A percentile compares a stretch with the other conserved stretches of the same genome.
These are phyloP conservation scores for Colletotrichum shisoi DNA, from an alignment of 2,329 filamentous ascomycete species.

Conservation along the genomic window DNA sequence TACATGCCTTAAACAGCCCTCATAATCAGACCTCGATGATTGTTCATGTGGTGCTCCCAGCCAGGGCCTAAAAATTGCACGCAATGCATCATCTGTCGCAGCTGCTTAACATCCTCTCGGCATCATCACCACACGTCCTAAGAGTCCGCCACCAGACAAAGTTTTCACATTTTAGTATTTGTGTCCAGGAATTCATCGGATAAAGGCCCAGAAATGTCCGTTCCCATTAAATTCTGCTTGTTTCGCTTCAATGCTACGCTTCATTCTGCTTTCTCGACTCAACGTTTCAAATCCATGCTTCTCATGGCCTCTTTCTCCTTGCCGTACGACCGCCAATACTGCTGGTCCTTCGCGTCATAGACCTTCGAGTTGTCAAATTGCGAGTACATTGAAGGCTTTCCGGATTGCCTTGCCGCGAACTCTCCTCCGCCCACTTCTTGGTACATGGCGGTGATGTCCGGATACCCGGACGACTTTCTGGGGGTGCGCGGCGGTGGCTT, in stretches of 20 bases:
- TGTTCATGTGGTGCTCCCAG: conserved; percentile 40
- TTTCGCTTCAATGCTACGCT: conserved; percentile 24
- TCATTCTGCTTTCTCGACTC: not conserved
- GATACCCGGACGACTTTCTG: not conserved
- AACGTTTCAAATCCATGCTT: conserved; percentile 15
- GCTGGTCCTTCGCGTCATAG: conserved; percentile 4
- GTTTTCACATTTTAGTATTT: not conserved
- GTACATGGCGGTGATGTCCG: conserved; percentile 21
- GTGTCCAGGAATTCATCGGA: conserved; percentile 17
- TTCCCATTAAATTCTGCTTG: conserved; percentile 8
- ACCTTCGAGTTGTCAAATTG: not conserved
- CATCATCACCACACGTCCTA: not conserved
- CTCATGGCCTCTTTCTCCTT: conserved; percentile 14
- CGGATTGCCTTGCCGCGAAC: not conserved
- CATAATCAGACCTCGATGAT: conserved; percentile 27
- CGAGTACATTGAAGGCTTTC: conserved; percentile 19
- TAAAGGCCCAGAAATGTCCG: not conserved
- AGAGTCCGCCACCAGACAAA: not conserved
- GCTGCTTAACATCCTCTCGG: not conserved
- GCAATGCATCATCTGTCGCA: not conserved
- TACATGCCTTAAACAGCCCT: conserved; percentile 29
- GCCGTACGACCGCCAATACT: conserved; percentile 20
- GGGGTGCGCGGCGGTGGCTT: conserved; percentile 2
- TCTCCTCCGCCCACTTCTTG: conserved; percentile 1
- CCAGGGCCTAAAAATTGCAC: not conserved